phyloP scores from a whole-genome alignment of 2,329 filamentous ascomycete species.

The Penicillium sp. region DNA sequence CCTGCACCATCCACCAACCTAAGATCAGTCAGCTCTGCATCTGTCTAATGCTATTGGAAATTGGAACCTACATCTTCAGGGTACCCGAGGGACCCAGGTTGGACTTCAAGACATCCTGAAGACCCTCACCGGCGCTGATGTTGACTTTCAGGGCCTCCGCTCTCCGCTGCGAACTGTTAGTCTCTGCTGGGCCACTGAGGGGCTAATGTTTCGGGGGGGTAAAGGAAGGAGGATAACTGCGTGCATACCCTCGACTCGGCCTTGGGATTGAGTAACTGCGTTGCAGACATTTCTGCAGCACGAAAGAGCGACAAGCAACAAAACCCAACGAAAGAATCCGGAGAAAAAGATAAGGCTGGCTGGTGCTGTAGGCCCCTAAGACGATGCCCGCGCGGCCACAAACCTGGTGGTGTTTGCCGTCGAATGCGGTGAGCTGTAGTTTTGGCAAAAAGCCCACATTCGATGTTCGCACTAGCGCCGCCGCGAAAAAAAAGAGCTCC shows the following conservation, averaged over 20 bases:
- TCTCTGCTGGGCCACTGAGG: slow-evolving; percentile 27
- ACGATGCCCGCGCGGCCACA: slow-evolving; percentile 19
- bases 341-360: no score
- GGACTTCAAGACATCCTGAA: slow-evolving; percentile 88
- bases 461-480: slow-evolving; percentile 36
- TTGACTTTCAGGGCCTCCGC: slow-evolving; percentile 95
- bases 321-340: no score
- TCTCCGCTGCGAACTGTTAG: slow-evolving; percentile 61
- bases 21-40: slow-evolving; percentile 27
- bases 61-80: slow-evolving; percentile 70
- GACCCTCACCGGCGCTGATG: slow-evolving; percentile 88
- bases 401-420: no score
- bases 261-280: slow-evolving; percentile 96
- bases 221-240: no score
- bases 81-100: slow-evolving; percentile 90
- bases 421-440: no score
- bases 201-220: slow-evolving; percentile 17
- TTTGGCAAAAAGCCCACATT: slow-evolving; percentile 39
- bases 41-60: no score
- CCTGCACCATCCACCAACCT: slow-evolving; percentile 57
- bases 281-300: slow-evolving; percentile 86
- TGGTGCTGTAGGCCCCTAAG: no score
- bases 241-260: slow-evolving; percentile 85
- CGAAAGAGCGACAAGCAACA: no score
- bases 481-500: slow-evolving; percentile 36